These are phyloP conservation scores for Phaffia tasmanica DNA, from an alignment of 768 basidiomycete species.

Conservation along the genomic window DNA sequence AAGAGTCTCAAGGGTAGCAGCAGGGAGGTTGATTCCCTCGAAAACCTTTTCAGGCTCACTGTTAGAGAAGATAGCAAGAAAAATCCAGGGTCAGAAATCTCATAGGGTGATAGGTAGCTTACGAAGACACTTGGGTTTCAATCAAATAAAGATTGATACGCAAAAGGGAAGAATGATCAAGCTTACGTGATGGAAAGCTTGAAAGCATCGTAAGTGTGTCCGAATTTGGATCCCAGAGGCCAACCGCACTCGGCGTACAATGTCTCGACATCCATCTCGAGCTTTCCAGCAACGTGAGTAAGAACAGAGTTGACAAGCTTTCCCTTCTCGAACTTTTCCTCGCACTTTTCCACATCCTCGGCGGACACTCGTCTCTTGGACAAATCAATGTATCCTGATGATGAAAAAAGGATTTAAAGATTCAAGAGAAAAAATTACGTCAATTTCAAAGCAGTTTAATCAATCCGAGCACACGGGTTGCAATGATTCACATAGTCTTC, in stretches of 20 bases:
- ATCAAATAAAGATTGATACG: neutral
- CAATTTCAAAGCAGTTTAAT: neutral
- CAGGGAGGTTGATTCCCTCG: slow-evolving; percentile 49
- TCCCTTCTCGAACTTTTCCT: slow-evolving; percentile 95
- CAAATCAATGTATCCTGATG: slow-evolving; percentile 87
- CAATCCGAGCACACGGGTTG: neutral
- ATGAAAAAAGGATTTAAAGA: slow-evolving; percentile 1
- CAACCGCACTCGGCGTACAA: slow-evolving; percentile 85
- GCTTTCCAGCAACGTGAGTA: slow-evolving; percentile 52
- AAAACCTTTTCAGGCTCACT: slow-evolving; percentile 76
- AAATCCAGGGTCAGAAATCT: neutral
- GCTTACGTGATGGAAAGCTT: slow-evolving; percentile 86
- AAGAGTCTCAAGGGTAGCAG: slow-evolving; percentile 53
- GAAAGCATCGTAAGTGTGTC: slow-evolving; percentile 95
- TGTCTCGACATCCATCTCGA: slow-evolving; percentile 50
- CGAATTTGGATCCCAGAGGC: slow-evolving; percentile 84
- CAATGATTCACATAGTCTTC: too few species aligned
- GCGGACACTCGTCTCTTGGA: slow-evolving; percentile 96
- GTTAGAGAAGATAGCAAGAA: slow-evolving; percentile 9
- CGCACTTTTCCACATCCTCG: slow-evolving; percentile 97
- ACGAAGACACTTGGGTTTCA: neutral
- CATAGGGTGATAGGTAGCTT: slow-evolving; percentile 37
- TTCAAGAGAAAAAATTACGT: neutral
- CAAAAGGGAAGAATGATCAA: slow-evolving; percentile 17
- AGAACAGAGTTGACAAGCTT: slow-evolving; percentile 90